Conservation (phyloP, 805 yeast genomes). For the Danielia reshetovae region DNA sequence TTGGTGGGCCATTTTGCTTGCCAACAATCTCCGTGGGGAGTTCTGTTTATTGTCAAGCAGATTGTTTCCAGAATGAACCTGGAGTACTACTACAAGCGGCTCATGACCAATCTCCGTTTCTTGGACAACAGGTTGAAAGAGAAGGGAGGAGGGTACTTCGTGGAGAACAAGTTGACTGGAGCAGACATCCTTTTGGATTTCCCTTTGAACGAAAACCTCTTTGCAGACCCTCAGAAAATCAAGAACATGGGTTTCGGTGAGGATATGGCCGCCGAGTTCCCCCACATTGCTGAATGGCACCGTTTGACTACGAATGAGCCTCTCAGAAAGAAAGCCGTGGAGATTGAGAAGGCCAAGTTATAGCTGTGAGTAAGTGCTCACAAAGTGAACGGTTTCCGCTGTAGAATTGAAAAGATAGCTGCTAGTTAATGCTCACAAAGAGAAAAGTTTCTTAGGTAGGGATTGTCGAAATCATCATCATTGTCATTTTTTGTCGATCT, state of each 20-base stretch:
- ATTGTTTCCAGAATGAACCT: constrained; percentile 22
- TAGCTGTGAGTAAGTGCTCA: no score
- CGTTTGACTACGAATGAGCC: constrained; percentile 12
- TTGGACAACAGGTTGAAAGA: constrained; percentile 27
- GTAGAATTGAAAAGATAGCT: no score
- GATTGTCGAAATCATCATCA: constrained; percentile 4
- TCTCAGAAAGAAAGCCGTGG: constrained; percentile 5
- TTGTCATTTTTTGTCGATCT: constrained; percentile 19
- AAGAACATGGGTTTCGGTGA: constrained; percentile 5
- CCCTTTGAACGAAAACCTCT: constrained; percentile 24
- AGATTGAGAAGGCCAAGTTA: constrained; percentile 8
- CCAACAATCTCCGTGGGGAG: constrained; percentile 26
- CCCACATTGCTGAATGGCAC: constrained; percentile 17
- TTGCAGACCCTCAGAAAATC: constrained; percentile 7
- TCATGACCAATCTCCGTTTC: constrained; percentile 21
- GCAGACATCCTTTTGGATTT: constrained; percentile 53
- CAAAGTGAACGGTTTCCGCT: no score
- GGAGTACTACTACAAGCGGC: constrained; percentile 24
- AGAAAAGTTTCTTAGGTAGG: neutral
- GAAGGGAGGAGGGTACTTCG: constrained; percentile 34
- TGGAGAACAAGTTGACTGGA: constrained; percentile 45
- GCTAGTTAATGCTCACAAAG: neutral
- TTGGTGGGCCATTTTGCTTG: constrained; percentile 24
- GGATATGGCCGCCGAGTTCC: constrained; percentile 7
- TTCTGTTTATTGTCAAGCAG: constrained; percentile 17